A percentile compares a stretch with the other conserved stretches of the same genome.
Evolutionary conservation across 106 monocot genomes (phyloP).

Genomic region (Phalaenopsis aphrodite): DNA sequence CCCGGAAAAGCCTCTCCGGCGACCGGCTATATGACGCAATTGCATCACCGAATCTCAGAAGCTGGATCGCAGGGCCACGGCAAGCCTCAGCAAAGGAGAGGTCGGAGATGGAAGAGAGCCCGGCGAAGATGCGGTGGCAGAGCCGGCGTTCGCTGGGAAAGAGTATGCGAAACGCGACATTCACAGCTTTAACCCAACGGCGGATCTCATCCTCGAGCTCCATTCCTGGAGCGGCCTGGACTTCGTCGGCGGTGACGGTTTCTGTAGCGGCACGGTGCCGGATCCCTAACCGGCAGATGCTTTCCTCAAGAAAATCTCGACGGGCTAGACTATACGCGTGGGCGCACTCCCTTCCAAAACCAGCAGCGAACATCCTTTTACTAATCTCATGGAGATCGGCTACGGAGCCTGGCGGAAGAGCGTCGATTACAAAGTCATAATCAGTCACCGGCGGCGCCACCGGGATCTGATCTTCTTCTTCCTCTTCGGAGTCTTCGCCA

Average conservation of each 20-base stretch:
- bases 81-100: conserved; percentile 54
- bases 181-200: conserved; percentile 46
- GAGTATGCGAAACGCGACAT: conserved; percentile 41
- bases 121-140: conserved; percentile 50
- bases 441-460: conserved; percentile 46
- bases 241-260: conserved; percentile 10
- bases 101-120: conserved; percentile 38
- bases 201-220: conserved; percentile 58
- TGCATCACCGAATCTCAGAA: conserved; percentile 56
- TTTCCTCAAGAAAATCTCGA: conserved; percentile 53
- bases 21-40: conserved; percentile 32
- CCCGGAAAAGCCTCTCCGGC: conserved; percentile 61
- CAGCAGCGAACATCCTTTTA: conserved; percentile 45
- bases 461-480: conserved; percentile 30
- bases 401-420: conserved; percentile 52
- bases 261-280: conserved; percentile 14
- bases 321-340: conserved; percentile 42
- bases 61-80: conserved; percentile 37
- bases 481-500: conserved; percentile 18
- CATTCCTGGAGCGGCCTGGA: conserved; percentile 36
- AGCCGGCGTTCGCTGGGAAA: conserved; percentile 73
- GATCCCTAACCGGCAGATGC: conserved; percentile 51
- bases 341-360: conserved; percentile 49
- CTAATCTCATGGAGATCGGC: conserved; percentile 55
- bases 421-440: conserved; percentile 61